A percentile compares a stretch with the other conserved stretches of the same genome.
Conservation (phyloP, 495 filamentous ascomycete genomes). For the Oidiodendron maius region DNA sequence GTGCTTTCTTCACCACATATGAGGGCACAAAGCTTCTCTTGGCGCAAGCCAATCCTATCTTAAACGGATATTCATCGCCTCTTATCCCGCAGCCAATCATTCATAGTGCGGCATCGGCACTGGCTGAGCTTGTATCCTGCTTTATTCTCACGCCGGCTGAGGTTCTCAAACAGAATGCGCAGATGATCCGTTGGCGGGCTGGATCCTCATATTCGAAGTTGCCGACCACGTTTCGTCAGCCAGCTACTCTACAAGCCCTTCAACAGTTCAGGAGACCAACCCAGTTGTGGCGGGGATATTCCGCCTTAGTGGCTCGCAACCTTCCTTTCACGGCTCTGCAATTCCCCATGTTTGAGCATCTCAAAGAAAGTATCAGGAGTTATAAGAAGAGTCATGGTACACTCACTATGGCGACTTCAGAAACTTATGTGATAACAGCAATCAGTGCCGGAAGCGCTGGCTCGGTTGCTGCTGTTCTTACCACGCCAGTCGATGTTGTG, state of each 20-base stretch:
- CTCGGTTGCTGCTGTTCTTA: constrained; percentile 60
- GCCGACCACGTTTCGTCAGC: constrained; percentile 12
- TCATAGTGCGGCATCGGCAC: constrained; percentile 64
- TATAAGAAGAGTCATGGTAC: constrained; percentile 18
- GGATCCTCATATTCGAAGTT: constrained; percentile 11
- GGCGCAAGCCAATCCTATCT: constrained; percentile 31
- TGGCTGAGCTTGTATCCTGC: constrained; percentile 77
- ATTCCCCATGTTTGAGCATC: constrained; percentile 77
- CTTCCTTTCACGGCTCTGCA: constrained; percentile 83
- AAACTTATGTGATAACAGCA: constrained; percentile 64
- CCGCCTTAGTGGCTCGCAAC: constrained; percentile 71
- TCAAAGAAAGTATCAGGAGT: constrained; percentile 38
- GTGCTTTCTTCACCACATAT: constrained; percentile 87
- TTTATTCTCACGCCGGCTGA: constrained; percentile 83
- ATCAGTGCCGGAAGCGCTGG: constrained; percentile 64
- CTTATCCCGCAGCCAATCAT: constrained; percentile 56
- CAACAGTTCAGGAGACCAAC: constrained; percentile 49
- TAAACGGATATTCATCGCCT: constrained; percentile 26
- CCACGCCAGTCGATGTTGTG: constrained; percentile 78
- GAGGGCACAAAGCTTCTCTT: constrained; percentile 65
- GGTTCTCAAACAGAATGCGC: constrained; percentile 90
- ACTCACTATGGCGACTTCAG: constrained; percentile 33
- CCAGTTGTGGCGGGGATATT: constrained; percentile 73
- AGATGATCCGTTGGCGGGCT: constrained; percentile 46
- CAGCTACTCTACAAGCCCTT: constrained; percentile 45